Base-by-base conservation (phyloP, 805 yeast genomes). In the Barnettozyma pratensis region DNA sequence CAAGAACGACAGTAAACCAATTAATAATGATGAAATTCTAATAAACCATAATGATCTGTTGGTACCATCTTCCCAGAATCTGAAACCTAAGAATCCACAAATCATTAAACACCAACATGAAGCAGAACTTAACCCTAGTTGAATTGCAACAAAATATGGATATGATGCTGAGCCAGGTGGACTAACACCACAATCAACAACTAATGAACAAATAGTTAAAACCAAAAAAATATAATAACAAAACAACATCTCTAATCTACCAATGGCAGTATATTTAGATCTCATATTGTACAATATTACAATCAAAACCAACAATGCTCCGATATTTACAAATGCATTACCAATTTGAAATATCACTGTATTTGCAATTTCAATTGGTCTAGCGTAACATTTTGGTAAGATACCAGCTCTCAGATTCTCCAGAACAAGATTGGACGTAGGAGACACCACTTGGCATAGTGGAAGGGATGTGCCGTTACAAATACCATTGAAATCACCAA, bases 21-120 rank as follows among this genome's bases (percentile, higher is more conserved):
- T 81, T 1, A 69, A 55, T 1, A 73, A 44, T n/a, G 88, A 72
- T 1, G 79, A 55, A 3, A 74, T 44, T 50, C 88, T 72, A 39
- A 86, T 65, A 4, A 73, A 61, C 63, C 79, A 67, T 73, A 87
- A 75, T 1, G 96, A 81, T 49, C 62, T 71, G 14, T 65, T 61
- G 1, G 96, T 85, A 19, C 97, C 97, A 65, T 92, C 99, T 65
- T 91, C 97, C 95, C 96, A 94, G 35, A 91, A 68, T 65, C 90
- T 94, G 65, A 89, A 89, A 19, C 92, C 91, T 19, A 90, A 67
- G 5, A 94, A 62, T 4, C 97, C 97, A 51, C 85, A 83, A 46
- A 80, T 71, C 61, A 87, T 69, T 46, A 92, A 65, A 38, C 85
- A 67, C 72, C 83, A 73, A 60, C 96, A 86, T 34, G 83, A 75